Evolutionary conservation across 306 rosid genomes (phyloP).

Genomic region (Dryas octopetala): DNA sequence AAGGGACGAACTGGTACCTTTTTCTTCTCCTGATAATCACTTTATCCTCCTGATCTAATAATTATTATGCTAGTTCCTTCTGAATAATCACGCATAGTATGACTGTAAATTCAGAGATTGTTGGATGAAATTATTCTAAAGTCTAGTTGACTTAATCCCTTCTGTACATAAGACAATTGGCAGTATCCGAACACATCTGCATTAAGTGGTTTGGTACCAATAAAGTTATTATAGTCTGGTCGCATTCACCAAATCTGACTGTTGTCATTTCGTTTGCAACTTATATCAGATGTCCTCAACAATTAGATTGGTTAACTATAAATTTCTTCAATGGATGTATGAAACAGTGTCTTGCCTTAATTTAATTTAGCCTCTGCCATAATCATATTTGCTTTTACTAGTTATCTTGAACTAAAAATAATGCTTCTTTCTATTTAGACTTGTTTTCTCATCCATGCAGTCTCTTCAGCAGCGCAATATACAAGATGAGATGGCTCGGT

Average conservation of each 20-base stretch:
- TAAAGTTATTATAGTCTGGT: background rate
- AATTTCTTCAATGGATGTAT: background rate
- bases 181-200: background rate
- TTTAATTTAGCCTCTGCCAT: background rate
- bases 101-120: background rate
- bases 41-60: background rate
- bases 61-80: background rate
- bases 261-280: background rate
- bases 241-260: background rate
- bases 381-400: conserved; percentile 7
- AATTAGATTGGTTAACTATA: background rate
- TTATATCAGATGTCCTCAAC: background rate
- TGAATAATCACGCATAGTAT: background rate
- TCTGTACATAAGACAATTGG: background rate
- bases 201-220: background rate
- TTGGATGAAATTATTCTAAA: background rate
- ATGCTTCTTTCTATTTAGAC: background rate
- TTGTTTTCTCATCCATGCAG: conserved; percentile 46
- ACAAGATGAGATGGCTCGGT: conserved; percentile 66
- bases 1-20: conserved; percentile 65
- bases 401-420: background rate
- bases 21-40: conserved; percentile 8
- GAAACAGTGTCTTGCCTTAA: background rate
- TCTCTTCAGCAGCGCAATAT: conserved; percentile 57
- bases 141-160: background rate